Evolutionary conservation across 2,329 filamentous ascomycete genomes (phyloP).

Genomic region (Coleophoma eucalyptorum): DNA sequence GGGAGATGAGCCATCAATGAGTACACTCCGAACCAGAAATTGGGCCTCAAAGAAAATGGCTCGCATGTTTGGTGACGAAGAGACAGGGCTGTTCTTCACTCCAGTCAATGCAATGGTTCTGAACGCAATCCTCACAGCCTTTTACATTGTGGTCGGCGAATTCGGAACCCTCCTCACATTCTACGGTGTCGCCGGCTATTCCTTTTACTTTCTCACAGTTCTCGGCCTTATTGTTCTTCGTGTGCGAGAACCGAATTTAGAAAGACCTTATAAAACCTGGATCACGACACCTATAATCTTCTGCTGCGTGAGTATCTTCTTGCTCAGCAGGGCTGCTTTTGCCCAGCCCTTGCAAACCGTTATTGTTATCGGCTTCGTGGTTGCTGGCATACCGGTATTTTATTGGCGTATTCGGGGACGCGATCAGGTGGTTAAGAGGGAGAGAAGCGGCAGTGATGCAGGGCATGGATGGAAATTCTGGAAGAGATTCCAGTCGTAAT

Average conservation of each 20-base stretch:
- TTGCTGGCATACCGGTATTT: slow-evolving; percentile 81
- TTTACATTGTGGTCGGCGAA: slow-evolving; percentile 83
- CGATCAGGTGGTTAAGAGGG: slow-evolving; percentile 44
- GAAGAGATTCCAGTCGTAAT: slow-evolving; percentile 25
- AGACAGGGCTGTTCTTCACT: slow-evolving; percentile 82
- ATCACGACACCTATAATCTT: slow-evolving; percentile 97
- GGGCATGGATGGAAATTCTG: slow-evolving; percentile 58
- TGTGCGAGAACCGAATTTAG: slow-evolving; percentile 80
- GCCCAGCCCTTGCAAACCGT: slow-evolving; percentile 87
- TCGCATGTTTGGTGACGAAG: slow-evolving; percentile 68
- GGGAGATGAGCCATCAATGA: slow-evolving; percentile 33
- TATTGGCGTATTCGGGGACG: slow-evolving; percentile 77
- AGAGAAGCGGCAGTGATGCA: slow-evolving; percentile 32
- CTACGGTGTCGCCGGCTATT: slow-evolving; percentile 95
- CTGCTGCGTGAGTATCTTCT: slow-evolving; percentile 92
- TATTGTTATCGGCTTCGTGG: slow-evolving; percentile 80
- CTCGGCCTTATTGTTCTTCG: slow-evolving; percentile 88
- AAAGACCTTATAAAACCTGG: slow-evolving; percentile 93
- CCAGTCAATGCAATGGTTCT: slow-evolving; percentile 89
- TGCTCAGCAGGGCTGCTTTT: slow-evolving; percentile 85
- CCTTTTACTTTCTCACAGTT: slow-evolving; percentile 95
- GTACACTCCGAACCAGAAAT: slow-evolving; percentile 44
- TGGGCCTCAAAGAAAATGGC: slow-evolving; percentile 57
- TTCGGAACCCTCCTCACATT: slow-evolving; percentile 92
- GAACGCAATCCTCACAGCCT: slow-evolving; percentile 68